Evolutionary conservation across 805 yeast species (phyloP).

Genomic region (Yueomyces sinensis): DNA sequence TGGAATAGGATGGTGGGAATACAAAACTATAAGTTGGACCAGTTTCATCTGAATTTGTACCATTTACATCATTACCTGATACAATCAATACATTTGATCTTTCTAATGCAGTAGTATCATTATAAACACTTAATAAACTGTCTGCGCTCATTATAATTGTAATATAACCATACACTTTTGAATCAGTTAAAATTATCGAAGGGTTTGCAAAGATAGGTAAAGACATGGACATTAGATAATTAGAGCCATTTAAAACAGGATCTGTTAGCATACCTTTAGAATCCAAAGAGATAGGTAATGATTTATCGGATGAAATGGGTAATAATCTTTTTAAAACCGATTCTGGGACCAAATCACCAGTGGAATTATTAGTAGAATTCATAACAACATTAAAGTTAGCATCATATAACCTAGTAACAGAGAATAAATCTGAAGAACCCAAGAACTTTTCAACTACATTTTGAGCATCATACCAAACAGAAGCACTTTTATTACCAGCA

Average conservation of each 20-base stretch:
- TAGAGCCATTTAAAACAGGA: constrained; percentile 38
- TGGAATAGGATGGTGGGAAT: constrained; percentile 26
- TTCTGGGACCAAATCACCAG: constrained; percentile 24
- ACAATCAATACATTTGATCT: constrained; percentile 22
- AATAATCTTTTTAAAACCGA: constrained; percentile 27
- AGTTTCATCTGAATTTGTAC: constrained; percentile 10
- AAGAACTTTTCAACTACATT: constrained; percentile 47
- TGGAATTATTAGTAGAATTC: constrained; percentile 28
- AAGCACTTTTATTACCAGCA: constrained; percentile 56
- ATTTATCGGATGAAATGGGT: constrained; percentile 36
- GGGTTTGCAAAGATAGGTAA: constrained; percentile 61
- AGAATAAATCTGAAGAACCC: constrained; percentile 47
- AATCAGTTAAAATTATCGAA: constrained; percentile 49
- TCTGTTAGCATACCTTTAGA: constrained; percentile 47
- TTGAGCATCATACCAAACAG: constrained; percentile 34
- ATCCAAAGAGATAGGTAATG: constrained; percentile 32
- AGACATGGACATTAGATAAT: constrained; percentile 60
- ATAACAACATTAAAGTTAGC: constrained; percentile 37
- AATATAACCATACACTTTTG: constrained; percentile 56
- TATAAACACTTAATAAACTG: constrained; percentile 27
- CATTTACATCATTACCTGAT: constrained; percentile 16
- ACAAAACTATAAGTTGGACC: constrained; percentile 29
- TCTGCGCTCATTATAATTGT: constrained; percentile 43
- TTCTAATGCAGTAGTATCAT: constrained; percentile 30
- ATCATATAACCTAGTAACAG: constrained; percentile 57